A percentile compares a stretch with the other conserved stretches of the same genome.
Evolutionary conservation across 331 rosid species (phyloP).

Genomic region (Quercus tomentella): DNA sequence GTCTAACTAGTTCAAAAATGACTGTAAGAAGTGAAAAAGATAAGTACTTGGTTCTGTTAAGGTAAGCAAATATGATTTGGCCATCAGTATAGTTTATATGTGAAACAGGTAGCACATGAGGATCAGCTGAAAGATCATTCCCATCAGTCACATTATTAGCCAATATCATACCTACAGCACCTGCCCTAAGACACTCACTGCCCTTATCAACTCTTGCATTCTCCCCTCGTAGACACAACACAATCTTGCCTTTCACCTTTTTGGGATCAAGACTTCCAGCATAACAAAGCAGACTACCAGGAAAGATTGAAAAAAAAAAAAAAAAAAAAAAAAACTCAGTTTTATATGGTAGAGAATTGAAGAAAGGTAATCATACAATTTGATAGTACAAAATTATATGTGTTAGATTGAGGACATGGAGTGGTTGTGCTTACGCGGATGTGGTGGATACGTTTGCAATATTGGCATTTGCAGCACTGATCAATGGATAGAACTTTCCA

Average conservation of each 20-base stretch:
- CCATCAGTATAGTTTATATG: constrained; percentile 44
- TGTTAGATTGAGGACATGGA: no score
- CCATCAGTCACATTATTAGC: constrained; percentile 34
- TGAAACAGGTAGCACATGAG: constrained; percentile 60
- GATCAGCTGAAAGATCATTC: constrained; percentile 51
- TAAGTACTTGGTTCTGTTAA: constrained; percentile 36
- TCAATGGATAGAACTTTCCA: constrained; percentile 39
- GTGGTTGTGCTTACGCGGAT: constrained; percentile 34
- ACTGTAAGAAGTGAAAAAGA: not conserved
- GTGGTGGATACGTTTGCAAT: not conserved
- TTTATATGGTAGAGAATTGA: not conserved
- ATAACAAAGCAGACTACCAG: constrained; percentile 42
- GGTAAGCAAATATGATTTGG: constrained; percentile 25
- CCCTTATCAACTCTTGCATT: constrained; percentile 42
- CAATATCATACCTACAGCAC: constrained; percentile 61
- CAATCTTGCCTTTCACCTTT: constrained; percentile 62
- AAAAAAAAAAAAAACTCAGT: no score
- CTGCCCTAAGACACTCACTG: constrained; percentile 37
- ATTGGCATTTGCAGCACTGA: constrained; percentile 32
- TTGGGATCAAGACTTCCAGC: constrained; percentile 50
- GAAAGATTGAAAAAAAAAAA: not conserved
- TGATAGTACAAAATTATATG: not conserved
- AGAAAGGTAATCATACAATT: not conserved
- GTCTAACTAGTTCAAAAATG: not conserved
- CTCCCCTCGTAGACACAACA: constrained; percentile 46